Conservation (phyloP, 2,329 filamentous ascomycete genomes). For the Dactylellina parvicollis region DNA sequence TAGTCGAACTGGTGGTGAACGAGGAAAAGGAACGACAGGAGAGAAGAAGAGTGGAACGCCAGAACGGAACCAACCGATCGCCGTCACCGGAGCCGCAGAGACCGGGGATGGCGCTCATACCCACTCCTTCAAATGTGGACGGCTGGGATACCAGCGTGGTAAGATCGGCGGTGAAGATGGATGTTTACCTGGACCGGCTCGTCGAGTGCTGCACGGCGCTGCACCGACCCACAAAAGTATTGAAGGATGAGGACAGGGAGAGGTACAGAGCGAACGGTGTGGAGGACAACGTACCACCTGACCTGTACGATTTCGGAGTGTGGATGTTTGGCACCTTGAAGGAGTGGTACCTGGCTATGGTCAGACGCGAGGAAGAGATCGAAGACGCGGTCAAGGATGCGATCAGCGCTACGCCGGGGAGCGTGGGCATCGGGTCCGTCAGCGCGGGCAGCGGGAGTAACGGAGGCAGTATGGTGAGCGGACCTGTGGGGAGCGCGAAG, state of each 20-base stretch:
- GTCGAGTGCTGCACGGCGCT: constrained; percentile 27
- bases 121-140: constrained; percentile 27
- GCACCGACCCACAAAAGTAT: constrained; percentile 2
- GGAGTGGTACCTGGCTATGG: constrained; percentile 53
- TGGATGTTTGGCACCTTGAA: constrained; percentile 54
- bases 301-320: constrained; percentile 48
- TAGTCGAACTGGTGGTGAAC: constrained; percentile 4
- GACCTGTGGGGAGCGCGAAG: constrained; percentile 4
- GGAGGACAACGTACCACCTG: constrained; percentile 26
- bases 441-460: background rate
- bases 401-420: constrained; percentile 24
- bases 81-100: constrained; percentile 14
- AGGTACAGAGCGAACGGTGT: constrained; percentile 40
- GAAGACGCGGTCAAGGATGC: constrained; percentile 46
- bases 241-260: constrained; percentile 40
- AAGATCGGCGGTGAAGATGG: constrained; percentile 37
- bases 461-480: constrained; percentile 25
- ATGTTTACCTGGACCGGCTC: constrained; percentile 41
- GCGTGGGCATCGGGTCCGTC: background rate
- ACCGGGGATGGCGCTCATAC: constrained; percentile 28
- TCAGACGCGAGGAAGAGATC: constrained; percentile 43
- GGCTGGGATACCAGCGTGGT: constrained; percentile 52
- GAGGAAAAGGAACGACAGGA: constrained; percentile 15
- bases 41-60: background rate
- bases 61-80: background rate